Percentiles rank a stretch among this genome's conserved stretches.
phyloP scores from a whole-genome alignment of 371 early-diverging fungal species.

The Mucor irregularis region DNA sequence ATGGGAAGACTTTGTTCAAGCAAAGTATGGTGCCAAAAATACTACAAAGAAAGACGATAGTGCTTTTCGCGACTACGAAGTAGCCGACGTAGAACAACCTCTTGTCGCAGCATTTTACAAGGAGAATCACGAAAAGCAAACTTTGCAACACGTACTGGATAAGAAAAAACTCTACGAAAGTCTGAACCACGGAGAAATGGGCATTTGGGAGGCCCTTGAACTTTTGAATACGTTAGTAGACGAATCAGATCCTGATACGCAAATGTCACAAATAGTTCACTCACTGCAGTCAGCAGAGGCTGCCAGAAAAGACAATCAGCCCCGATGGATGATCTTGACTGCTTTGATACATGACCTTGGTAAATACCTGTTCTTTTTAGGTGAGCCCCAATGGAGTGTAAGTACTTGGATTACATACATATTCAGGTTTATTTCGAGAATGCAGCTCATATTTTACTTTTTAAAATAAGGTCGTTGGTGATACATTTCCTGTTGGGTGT shows the following conservation, averaged over 20 bases:
- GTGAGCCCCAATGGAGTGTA: slow-evolving; percentile 60
- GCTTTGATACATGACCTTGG: slow-evolving; percentile 63
- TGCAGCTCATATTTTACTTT: not conserved
- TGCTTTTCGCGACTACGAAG: slow-evolving; percentile 30
- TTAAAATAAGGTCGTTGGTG: slow-evolving; percentile 33
- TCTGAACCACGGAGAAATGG: slow-evolving; percentile 35
- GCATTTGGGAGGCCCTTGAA: slow-evolving; percentile 59
- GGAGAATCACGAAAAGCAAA: slow-evolving; percentile 48
- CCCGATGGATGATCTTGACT: slow-evolving; percentile 56
- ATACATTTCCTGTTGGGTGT: slow-evolving; percentile 60
- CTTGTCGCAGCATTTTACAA: slow-evolving; percentile 35
- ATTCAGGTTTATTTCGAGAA: no score
- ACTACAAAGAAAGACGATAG: slow-evolving; percentile 16
- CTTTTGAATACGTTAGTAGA: slow-evolving; percentile 52
- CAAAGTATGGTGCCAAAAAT: slow-evolving; percentile 31
- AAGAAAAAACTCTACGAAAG: slow-evolving; percentile 33
- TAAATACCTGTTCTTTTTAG: slow-evolving; percentile 51
- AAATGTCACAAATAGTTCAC: slow-evolving; percentile 53
- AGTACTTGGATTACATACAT: no score
- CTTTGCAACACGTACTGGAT: slow-evolving; percentile 33
- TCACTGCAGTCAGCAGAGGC: slow-evolving; percentile 63
- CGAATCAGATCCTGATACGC: slow-evolving; percentile 52
- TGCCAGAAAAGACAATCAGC: slow-evolving; percentile 48
- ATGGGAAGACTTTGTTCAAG: slow-evolving; percentile 34
- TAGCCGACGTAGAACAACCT: slow-evolving; percentile 27